These are phyloP conservation scores for Babesia bovis DNA, from an alignment of 169 alveolate genomes.

Conservation along the genomic window DNA sequence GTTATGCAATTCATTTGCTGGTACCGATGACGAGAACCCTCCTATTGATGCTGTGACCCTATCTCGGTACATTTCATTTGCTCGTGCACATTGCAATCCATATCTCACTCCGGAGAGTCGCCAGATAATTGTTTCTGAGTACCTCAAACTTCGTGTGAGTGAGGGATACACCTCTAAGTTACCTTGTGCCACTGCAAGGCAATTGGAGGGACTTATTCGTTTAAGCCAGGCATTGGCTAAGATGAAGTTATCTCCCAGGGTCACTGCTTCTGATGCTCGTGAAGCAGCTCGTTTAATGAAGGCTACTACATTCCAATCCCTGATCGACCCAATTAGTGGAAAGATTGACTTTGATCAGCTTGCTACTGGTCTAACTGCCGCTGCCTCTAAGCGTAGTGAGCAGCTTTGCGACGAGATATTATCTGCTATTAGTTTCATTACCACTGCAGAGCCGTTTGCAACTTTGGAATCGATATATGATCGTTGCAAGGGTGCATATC, in stretches of 20 bases:
- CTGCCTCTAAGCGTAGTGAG: conserved; percentile 29
- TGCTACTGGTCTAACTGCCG: conserved; percentile 84
- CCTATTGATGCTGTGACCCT: conserved; percentile 72
- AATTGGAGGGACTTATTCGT: conserved; percentile 95
- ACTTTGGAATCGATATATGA: conserved; percentile 32
- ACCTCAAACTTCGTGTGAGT: conserved; percentile 68
- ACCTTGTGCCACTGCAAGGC: conserved; percentile 95
- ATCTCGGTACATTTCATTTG: conserved; percentile 88
- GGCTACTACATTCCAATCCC: conserved; percentile 97
- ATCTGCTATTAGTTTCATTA: conserved; percentile 9
- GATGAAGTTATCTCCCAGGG: conserved; percentile 89
- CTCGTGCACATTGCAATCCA: conserved; percentile 90
- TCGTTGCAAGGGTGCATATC: conserved; percentile 12
- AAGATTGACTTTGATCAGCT: conserved; percentile 94
- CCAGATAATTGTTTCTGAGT: conserved; percentile 83
- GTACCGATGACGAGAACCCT: conserved; percentile 69
- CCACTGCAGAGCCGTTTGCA: conserved; percentile 21
- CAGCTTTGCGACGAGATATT: conserved; percentile 21
- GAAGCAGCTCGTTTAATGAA: conserved; percentile 97
- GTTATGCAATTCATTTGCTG: conserved; percentile 57
- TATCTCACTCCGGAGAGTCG: conserved; percentile 87
- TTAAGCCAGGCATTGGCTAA: conserved; percentile 95
- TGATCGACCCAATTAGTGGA: conserved; percentile 98
- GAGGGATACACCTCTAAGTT: conserved; percentile 70
- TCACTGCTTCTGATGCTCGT: conserved; percentile 88